Evolutionary conservation across 768 basidiomycete species (phyloP), one percentile per base, ranked within the genome.

Genomic region (Boletellus ananas): DNA sequence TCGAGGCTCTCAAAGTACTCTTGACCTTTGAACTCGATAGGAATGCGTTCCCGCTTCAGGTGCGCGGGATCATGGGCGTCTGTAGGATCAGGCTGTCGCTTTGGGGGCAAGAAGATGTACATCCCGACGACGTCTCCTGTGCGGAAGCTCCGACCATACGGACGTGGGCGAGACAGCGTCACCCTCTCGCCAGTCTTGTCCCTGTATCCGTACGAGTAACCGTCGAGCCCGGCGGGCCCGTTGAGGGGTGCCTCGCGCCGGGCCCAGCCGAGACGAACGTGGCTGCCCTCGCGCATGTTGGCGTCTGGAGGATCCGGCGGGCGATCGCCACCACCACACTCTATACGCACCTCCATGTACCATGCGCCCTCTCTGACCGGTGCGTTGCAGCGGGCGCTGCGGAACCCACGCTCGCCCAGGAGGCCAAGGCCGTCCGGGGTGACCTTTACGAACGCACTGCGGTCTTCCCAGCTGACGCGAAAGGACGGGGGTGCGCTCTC

Each of bases 21-120:
- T 69, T 95, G 94, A n/a, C 90, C 90, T 70, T 95, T 96, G 70
- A 92, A 90, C 52, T 90, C 88, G 63, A 99, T 94, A 4, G 94
- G 83, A 52, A 95, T 89, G 48, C 96, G 89, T 62, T 93, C 90
- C 47, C 96, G 83, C 56, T 84, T 82, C 54, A 96, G 70, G 56
- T 85, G 85, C 5, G 88, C 87, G 10, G 94, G 88, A 65, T 96
- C 90, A 56, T 82, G 71, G 1, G 78, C 76, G 61, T 94, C 90
- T 34, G 79, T 74, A 39, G 71, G 70, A 58, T 80, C 68, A 14
- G 85, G 75, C 58, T 76, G 65, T 29, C 82, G 79, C 29, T 78
- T 77, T 0, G 79, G 75, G 4, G 96, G 95, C 7, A 98, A 80
- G 34, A 80, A 87, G 45, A 99, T 90, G 66, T 94, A 90, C 81